These are phyloP conservation scores for Aspergillus costaricaensis DNA, from an alignment of 2,329 filamentous ascomycete species.

Conservation along the genomic window DNA sequence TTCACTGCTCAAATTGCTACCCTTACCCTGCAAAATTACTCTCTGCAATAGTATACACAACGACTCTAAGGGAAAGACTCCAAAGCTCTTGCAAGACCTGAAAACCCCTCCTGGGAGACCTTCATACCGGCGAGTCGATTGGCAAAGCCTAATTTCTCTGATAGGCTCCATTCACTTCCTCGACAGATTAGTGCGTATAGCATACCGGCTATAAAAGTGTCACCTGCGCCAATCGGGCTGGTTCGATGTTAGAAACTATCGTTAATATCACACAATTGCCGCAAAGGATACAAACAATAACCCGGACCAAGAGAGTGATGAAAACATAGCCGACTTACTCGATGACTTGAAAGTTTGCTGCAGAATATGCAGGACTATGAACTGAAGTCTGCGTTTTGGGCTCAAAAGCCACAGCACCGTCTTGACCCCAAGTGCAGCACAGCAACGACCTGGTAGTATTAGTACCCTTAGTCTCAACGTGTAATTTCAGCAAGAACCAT, in stretches of 20 bases:
- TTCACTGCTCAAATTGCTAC: too few species aligned
- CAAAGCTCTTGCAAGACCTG: slow-evolving; percentile 47
- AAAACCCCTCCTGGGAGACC: slow-evolving; percentile 67
- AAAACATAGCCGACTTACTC: slow-evolving; percentile 55
- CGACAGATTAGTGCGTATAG: slow-evolving; percentile 61
- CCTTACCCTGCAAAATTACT: too few species aligned
- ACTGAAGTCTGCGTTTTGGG: slow-evolving; percentile 36
- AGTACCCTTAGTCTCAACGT: neutral
- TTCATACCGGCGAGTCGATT: slow-evolving; percentile 69
- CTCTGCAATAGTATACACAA: too few species aligned
- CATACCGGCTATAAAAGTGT: slow-evolving; percentile 74
- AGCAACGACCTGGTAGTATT: slow-evolving; percentile 46
- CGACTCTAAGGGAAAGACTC: neutral
- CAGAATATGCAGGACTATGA: slow-evolving; percentile 48
- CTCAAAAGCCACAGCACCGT: slow-evolving; percentile 53
- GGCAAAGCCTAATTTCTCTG: slow-evolving; percentile 59
- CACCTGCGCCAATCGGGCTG: slow-evolving; percentile 72
- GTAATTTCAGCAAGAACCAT: slow-evolving; percentile 24
- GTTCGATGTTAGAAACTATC: slow-evolving; percentile 16
- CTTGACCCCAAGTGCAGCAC: slow-evolving; percentile 62
- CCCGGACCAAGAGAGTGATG: neutral
- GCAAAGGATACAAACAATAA: too few species aligned
- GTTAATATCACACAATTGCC: too few species aligned
- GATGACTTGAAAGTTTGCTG: slow-evolving; percentile 49
- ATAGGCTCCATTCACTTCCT: slow-evolving; percentile 51